Base-by-base conservation (phyloP, 202 grass and related monocot genomes). In the Zizania palustris region DNA sequence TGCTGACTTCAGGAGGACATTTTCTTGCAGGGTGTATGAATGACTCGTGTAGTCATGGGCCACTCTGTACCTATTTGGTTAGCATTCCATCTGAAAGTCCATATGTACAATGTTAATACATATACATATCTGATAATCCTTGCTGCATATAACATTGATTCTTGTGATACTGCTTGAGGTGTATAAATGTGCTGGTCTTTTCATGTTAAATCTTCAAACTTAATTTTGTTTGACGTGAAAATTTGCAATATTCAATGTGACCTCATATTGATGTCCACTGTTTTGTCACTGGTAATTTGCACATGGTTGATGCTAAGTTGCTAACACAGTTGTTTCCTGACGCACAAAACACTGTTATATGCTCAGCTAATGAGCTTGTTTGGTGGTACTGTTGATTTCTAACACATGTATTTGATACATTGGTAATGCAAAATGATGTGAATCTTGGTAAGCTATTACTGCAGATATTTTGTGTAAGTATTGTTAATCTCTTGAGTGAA, bases 181-280 rank as follows among this genome's bases (percentile, higher is more conserved):
- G 39, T 15, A 19, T 6, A 69, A 28, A 9, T 10, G 16, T 68
- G 14, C 3, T 60, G 5, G 8, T 58, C 38, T 15, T 60, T 48
- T 28, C 45, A 36, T 6, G 39, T 68, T 59, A 10, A 38, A 15
- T 19, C 15, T 75, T 49, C 69, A 11, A 38, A 20, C 1, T 37
- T 45, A 55, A 15, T 7, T 58, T 68, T 45, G 39, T 10, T 79
- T 53, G 33, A 14, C 10, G 6, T 46, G 34, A 28, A 45, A 59
- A 16, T 79, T 79, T 5, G 6, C 15, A 14, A 48, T 57, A 37
- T 46, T 80, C 16, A 61, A 49, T 70, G 37, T 39, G 65, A 61
- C 5, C 45, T 10, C 34, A 5, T 63, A 45, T 44, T 56, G 13
- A 1, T 37, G 44, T 57, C 7, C 6, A 19, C n/a, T 56, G 7